Conservation (phyloP, 164 flowering plant genomes). For the Annona cherimola region DNA sequence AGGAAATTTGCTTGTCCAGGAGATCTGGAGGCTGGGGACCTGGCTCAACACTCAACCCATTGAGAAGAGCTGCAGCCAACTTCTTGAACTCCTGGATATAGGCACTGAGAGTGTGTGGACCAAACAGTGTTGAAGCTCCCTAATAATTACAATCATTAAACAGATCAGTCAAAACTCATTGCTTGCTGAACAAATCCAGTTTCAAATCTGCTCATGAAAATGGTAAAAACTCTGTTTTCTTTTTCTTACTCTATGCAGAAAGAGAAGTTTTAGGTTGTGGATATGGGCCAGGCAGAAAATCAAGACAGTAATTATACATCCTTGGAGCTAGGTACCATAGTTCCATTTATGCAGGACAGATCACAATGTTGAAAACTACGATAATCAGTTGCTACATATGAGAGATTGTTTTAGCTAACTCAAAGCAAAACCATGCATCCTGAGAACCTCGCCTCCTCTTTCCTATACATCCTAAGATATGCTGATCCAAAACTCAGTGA, state of each 20-base stretch:
- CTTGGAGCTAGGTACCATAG: neutral
- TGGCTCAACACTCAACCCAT: conserved; percentile 39
- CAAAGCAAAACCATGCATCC: no score
- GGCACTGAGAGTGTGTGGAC: conserved; percentile 88
- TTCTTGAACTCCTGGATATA: conserved; percentile 93
- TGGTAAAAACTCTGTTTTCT: neutral
- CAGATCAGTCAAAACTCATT: neutral
- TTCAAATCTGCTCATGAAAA: no score
- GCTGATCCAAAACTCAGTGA: no score
- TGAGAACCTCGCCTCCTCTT: no score
- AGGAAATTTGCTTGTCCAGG: conserved; percentile 67
- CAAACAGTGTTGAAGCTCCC: conserved; percentile 95
- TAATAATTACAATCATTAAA: conserved; percentile 14
- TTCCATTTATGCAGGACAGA: no score
- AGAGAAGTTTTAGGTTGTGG: neutral
- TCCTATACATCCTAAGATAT: no score
- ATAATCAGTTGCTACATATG: no score
- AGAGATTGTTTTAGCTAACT: no score
- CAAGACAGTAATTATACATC: neutral
- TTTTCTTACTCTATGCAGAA: neutral
- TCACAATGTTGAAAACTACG: no score
- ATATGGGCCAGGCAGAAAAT: neutral
- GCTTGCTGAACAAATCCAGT: neutral
- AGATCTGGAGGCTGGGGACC: conserved; percentile 94
- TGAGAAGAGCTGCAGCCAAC: conserved; percentile 65